phyloP scores from a whole-genome alignment of 2,329 filamentous ascomycete species.

The Dendryphion nanum region DNA sequence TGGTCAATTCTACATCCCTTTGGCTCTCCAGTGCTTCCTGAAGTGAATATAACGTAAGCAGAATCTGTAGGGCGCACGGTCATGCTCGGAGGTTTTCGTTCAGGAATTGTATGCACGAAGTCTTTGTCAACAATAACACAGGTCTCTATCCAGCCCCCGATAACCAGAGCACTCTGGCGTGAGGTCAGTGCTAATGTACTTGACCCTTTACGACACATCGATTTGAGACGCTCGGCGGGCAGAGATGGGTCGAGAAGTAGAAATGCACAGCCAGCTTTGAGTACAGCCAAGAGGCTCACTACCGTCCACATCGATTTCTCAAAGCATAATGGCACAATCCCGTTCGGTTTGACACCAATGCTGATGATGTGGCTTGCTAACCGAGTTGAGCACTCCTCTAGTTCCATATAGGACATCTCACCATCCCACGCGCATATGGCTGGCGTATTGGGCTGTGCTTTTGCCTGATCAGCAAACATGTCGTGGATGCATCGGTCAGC shows the following conservation, averaged over 20 bases:
- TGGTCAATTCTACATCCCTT: constrained; percentile 60
- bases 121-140: neutral
- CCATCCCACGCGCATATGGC: constrained; percentile 6
- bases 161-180: neutral
- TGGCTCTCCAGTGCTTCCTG: constrained; percentile 73
- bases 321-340: constrained; percentile 18
- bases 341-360: neutral
- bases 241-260: constrained; percentile 32
- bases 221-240: constrained; percentile 17
- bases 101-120: neutral
- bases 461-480: neutral
- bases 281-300: constrained; percentile 33
- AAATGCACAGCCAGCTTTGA: constrained; percentile 45
- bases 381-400: neutral
- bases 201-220: neutral
- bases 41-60: constrained; percentile 68
- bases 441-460: neutral
- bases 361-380: neutral
- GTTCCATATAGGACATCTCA: neutral
- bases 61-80: constrained; percentile 21
- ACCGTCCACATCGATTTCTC: constrained; percentile 24
- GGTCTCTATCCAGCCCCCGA: neutral
- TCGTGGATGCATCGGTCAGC: constrained; percentile 2
- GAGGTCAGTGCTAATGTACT: constrained; percentile 4
- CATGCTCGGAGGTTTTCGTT: neutral